Percentiles rank a stretch among this genome's conserved stretches.
Evolutionary conservation across 129 eudicot species (phyloP).

Genomic region (Tanacetum coccineum): DNA sequence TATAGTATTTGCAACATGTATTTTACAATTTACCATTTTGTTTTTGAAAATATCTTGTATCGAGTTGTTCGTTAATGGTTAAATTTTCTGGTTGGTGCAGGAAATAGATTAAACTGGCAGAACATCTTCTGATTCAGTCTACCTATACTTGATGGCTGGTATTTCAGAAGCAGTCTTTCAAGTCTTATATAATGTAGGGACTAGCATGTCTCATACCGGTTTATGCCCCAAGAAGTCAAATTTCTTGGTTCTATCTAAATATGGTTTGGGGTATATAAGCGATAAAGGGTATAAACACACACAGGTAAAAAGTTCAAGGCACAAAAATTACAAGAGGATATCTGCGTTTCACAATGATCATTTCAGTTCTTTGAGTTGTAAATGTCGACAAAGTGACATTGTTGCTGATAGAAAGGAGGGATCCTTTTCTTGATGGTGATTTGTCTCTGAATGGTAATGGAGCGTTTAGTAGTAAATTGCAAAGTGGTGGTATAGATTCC

Average conservation of each 20-base stretch:
- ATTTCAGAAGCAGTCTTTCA: slow-evolving; percentile 48
- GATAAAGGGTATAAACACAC: slow-evolving; percentile 12
- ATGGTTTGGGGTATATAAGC: not conserved
- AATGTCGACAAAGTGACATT: slow-evolving; percentile 45
- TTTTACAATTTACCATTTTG: too few species aligned
- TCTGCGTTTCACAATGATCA: slow-evolving; percentile 21
- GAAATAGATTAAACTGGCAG: slow-evolving; percentile 14
- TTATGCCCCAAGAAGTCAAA: slow-evolving; percentile 35
- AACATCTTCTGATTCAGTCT: not conserved
- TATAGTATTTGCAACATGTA: too few species aligned
- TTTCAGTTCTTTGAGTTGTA: slow-evolving; percentile 40
- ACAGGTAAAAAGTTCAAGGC: slow-evolving; percentile 14
- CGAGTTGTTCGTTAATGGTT: not conserved
- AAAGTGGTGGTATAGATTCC: slow-evolving; percentile 31
- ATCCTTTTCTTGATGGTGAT: slow-evolving; percentile 26
- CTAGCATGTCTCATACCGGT: slow-evolving; percentile 7
- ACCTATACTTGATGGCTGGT: slow-evolving; percentile 42
- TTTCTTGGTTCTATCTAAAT: not conserved
- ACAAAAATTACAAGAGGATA: slow-evolving; percentile 12
- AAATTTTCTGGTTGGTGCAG: slow-evolving; percentile 17
- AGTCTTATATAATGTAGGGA: slow-evolving; percentile 35
- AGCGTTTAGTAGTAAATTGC: slow-evolving; percentile 31
- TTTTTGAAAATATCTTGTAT: not conserved
- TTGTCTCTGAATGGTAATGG: slow-evolving; percentile 41
- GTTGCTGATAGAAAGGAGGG: slow-evolving; percentile 37